phyloP scores from a whole-genome alignment of 2,329 filamentous ascomycete genomes.

The Sclerotinia subarctica region DNA sequence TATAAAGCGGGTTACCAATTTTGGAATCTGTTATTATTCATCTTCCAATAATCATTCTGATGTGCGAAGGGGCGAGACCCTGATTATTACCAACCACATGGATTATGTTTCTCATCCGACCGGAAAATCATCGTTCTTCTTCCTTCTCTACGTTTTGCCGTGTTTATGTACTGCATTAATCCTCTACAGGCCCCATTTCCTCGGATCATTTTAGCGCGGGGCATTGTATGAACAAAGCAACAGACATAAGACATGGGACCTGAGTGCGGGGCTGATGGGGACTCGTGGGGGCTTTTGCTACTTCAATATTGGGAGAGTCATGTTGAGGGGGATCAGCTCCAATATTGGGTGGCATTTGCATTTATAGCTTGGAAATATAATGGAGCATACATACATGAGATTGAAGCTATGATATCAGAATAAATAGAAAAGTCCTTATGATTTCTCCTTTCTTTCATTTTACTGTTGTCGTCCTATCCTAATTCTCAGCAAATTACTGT shows the following conservation, averaged over 20 bases:
- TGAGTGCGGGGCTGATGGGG: slow-evolving; percentile 18
- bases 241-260: neutral
- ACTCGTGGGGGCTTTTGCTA: no score
- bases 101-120: slow-evolving; percentile 9
- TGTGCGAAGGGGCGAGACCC: neutral
- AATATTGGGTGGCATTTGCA: neutral
- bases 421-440: slow-evolving; percentile 5
- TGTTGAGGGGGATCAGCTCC: slow-evolving; percentile 1
- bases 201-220: slow-evolving; percentile 28
- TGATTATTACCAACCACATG: neutral
- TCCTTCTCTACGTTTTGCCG: neutral
- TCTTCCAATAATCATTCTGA: neutral
- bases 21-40: neutral
- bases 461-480: neutral
- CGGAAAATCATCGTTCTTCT: slow-evolving; percentile 30
- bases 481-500: slow-evolving; percentile 14
- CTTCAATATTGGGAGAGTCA: neutral
- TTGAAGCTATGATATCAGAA: slow-evolving; percentile 13
- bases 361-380: slow-evolving; percentile 3
- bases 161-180: neutral
- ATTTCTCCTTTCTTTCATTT: neutral
- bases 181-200: slow-evolving; percentile 18
- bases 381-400: neutral
- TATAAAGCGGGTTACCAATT: neutral
- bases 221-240: slow-evolving; percentile 9